Base-by-base conservation (phyloP, 441 rosid genomes). In the Raphanus hybrid region DNA sequence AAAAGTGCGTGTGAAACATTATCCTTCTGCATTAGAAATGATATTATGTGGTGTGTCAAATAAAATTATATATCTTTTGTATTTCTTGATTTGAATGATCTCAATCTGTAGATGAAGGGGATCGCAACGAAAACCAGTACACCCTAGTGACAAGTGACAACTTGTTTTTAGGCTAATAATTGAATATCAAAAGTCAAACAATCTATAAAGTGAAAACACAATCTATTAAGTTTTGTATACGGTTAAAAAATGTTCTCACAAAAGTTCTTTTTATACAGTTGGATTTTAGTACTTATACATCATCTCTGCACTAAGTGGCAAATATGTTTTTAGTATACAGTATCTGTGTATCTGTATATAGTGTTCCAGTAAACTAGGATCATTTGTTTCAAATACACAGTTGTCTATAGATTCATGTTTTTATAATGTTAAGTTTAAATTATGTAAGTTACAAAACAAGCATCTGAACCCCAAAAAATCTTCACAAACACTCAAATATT, bases 1-100 rank as follows among this genome's bases (percentile, higher is more conserved):
- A 77, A 45, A 64, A 18, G n/a, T 43, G 3, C 52, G 67, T 70
- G 62, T 65, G 32, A 18, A 11, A n/a, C 39, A 55, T 16, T 55
- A 67, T 43, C 60, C 5, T 64, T 35, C 39, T 35, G 6, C 7
- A 35, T 35, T 8, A 35, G 7, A 35, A 7, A 35, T 35, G 39
- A 29, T 29, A 29, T 29, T 29, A 29, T 29, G 4, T 29, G 5
- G 5, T 29, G 5, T 29, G 34, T 29, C 34, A 29, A 1, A 23
- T 39, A 26, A n/a, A 27, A 15, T 29, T 29, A 0, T 29, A 34
- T 32, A 52, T 12, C 10, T 1, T 45, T 20, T 11, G 69, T 37
- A n/a, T 7, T 12, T 6, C 18, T 68, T 32, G 15, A n/a, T 11
- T 45, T 45, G 5, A 11, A 45, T 45, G 14, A 48, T 48, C n/a